A percentile compares a stretch with the other conserved stretches of the same genome.
Evolutionary conservation across 2,329 filamentous ascomycete genomes (phyloP).

Genomic region (Beauveria sp.): DNA sequence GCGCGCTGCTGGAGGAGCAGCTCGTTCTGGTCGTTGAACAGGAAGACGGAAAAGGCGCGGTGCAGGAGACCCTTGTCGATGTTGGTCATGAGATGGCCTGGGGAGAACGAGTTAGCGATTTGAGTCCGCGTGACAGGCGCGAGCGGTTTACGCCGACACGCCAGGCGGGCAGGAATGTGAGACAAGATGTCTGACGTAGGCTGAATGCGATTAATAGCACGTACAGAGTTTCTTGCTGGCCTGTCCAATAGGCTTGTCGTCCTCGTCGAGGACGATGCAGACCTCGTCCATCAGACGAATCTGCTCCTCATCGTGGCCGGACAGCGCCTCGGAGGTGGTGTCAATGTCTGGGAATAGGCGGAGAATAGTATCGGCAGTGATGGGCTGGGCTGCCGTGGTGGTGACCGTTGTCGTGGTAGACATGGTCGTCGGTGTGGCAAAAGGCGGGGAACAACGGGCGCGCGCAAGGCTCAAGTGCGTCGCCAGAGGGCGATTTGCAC

Average conservation of each 20-base stretch:
- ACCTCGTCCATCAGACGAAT: slow-evolving; percentile 98
- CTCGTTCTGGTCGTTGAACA: slow-evolving; percentile 91
- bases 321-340: slow-evolving; percentile 64
- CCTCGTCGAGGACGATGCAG: slow-evolving; percentile 90
- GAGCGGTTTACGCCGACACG: background rate
- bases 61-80: slow-evolving; percentile 94
- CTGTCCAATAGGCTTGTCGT: slow-evolving; percentile 88
- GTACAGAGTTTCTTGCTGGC: slow-evolving; percentile 96
- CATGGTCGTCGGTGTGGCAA: slow-evolving; percentile 5
- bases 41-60: slow-evolving; percentile 94
- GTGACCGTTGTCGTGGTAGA: slow-evolving; percentile 25
- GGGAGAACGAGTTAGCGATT: background rate
- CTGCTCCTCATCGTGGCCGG: slow-evolving; percentile 94
- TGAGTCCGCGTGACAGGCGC: background rate
- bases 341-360: slow-evolving; percentile 81
- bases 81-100: slow-evolving; percentile 97
- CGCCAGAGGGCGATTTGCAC: background rate
- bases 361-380: slow-evolving; percentile 80
- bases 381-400: slow-evolving; percentile 48
- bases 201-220: background rate
- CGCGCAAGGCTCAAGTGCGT: background rate
- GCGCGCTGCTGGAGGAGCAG: slow-evolving; percentile 93
- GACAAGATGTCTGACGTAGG: background rate
- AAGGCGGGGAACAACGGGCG: background rate
- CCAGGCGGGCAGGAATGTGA: background rate